These are phyloP conservation scores for Yamadazyma friedrichii DNA, from an alignment of 1,139 yeast genomes.

Conservation along the genomic window DNA sequence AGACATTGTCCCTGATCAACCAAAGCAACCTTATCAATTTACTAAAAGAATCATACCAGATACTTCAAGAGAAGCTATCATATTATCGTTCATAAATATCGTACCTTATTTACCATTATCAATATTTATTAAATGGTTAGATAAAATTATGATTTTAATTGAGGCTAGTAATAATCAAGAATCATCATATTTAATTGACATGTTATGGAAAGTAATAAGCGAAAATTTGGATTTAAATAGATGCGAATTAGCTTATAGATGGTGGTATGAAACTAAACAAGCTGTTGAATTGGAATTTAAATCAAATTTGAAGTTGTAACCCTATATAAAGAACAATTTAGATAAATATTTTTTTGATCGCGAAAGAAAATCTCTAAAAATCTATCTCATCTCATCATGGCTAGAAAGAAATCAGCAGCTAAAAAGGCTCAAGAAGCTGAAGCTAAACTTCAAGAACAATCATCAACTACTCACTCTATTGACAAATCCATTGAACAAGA, in stretches of 20 bases:
- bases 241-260: conserved; percentile 59
- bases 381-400: conserved; percentile 48
- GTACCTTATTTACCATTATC: conserved; percentile 55
- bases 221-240: conserved; percentile 57
- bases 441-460: conserved; percentile 11
- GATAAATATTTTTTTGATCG: neutral
- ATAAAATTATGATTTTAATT: conserved; percentile 43
- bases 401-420: conserved; percentile 89
- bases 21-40: conserved; percentile 20
- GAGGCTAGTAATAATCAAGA: conserved; percentile 38
- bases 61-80: conserved; percentile 53
- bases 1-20: conserved; percentile 20
- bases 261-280: conserved; percentile 52
- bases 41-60: conserved; percentile 29
- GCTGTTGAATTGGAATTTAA: conserved; percentile 3
- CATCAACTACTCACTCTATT: neutral
- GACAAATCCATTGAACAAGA: neutral
- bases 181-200: conserved; percentile 22
- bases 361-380: conserved; percentile 1
- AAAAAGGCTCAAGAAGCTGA: conserved; percentile 66
- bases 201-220: conserved; percentile 42
- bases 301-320: no score
- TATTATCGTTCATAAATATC: conserved; percentile 47
- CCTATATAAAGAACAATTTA: neutral
- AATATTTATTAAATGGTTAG: conserved; percentile 47